Percentiles rank a stretch among this genome's conserved stretches.
These are phyloP conservation scores for Leccinum imitatum DNA, from an alignment of 768 basidiomycete species.

Conservation along the genomic window DNA sequence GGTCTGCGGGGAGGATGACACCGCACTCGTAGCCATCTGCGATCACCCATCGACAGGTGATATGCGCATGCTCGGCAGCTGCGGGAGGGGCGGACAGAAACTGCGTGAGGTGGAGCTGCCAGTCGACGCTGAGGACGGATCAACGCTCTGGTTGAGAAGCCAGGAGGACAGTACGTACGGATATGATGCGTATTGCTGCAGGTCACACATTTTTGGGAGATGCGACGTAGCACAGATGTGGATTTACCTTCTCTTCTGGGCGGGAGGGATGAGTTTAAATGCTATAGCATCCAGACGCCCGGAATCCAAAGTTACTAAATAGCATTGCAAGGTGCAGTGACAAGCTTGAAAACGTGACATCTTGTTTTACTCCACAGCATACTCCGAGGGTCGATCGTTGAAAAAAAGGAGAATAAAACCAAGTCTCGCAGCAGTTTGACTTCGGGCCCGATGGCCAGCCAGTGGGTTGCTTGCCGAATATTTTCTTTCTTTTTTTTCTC, in stretches of 20 bases:
- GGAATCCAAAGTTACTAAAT: not conserved
- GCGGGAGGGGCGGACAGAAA: not conserved
- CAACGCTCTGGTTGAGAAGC: not conserved
- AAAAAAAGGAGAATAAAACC: not conserved
- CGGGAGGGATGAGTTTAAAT: not conserved
- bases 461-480: not conserved
- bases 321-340: not conserved
- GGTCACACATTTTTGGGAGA: not conserved
- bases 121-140: not conserved
- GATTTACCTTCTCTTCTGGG: too few species aligned
- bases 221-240: not conserved
- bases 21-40: constrained; percentile 3
- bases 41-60: not conserved
- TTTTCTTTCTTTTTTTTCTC: too few species aligned
- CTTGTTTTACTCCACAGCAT: not conserved
- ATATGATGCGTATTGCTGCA: not conserved
- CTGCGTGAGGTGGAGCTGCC: not conserved
- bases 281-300: not conserved
- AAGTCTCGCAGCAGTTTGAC: not conserved
- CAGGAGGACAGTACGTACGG: not conserved
- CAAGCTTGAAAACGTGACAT: not conserved
- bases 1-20: not conserved
- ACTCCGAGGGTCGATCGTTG: not conserved
- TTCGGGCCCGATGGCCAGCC: too few species aligned
- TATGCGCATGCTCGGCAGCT: not conserved